These are phyloP conservation scores for Colletotrichum acutatum DNA, from an alignment of 2,329 filamentous ascomycete species.

Conservation along the genomic window DNA sequence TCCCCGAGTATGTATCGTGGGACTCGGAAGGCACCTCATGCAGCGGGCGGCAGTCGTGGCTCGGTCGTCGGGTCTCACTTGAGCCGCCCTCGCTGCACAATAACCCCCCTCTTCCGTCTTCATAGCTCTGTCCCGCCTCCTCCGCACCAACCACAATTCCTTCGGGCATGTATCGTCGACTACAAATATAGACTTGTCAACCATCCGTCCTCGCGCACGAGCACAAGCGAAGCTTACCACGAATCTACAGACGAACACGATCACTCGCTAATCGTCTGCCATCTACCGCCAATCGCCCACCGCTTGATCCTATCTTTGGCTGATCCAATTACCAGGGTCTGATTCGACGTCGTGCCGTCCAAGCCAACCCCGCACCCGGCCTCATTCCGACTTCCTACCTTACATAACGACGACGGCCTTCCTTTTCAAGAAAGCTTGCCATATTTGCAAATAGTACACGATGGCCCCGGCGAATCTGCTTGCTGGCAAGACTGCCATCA, in stretches of 20 bases:
- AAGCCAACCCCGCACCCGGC: slow-evolving; percentile 2
- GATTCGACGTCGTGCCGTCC: slow-evolving; percentile 6
- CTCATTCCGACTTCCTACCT: slow-evolving; percentile 1
- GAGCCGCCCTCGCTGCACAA: slow-evolving; percentile 28
- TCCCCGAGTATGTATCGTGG: background rate
- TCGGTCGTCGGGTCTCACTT: slow-evolving; percentile 27
- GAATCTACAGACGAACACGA: background rate
- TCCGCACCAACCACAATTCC: background rate
- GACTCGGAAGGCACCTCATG: background rate
- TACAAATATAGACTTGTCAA: slow-evolving; percentile 1
- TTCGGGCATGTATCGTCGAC: background rate
- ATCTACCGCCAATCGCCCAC: background rate
- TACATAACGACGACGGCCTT: background rate
- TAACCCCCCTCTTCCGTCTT: slow-evolving; percentile 14
- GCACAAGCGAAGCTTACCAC: background rate
- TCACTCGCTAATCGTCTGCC: background rate
- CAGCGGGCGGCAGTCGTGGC: slow-evolving; percentile 5
- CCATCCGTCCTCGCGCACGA: background rate
- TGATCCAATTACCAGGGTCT: background rate
- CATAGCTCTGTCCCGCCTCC: background rate
- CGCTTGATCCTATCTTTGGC: background rate
- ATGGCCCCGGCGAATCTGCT: slow-evolving; percentile 68
- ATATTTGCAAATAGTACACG: background rate
- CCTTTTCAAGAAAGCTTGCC: background rate
- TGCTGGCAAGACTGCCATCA: slow-evolving; percentile 80